Base-by-base conservation (phyloP, 345 rosid species). In the Hevea brasiliensis region DNA sequence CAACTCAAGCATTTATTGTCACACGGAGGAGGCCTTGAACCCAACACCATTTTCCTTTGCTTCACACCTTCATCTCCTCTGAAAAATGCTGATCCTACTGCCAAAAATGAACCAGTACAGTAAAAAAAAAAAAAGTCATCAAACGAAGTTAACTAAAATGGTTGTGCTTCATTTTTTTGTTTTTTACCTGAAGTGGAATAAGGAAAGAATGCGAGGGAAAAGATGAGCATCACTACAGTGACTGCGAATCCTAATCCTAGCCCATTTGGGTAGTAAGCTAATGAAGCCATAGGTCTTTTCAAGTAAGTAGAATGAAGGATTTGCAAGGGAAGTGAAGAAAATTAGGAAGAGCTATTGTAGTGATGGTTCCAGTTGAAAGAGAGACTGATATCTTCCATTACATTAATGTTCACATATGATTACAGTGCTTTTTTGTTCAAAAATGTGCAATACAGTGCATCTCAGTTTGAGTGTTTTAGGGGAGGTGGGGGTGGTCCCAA, bases 11-110 rank as follows among this genome's bases (percentile, higher is more conserved):
- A 93, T 81, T 76, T 86, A 84, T 82, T 81, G 13, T 73, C 78
- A 78, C 98, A 93, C 55, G 56, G 29, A 0, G 98, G 95, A 66
- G 95, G 98, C 84, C 77, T 85, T 76, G 98, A 93, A 32, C 97
- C 98, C 76, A 88, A 12, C 56, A 83, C 82, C 86, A 63, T 72
- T 79, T 80, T 72, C 66, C 55, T 76, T 24, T 54, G 68, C 73
- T 75, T 54, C 69, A 73, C 57, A 59, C 14, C 71, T 9, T 71
- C 61, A 15, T 40, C 21, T 17, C n/a, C 62, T 42, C 65, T 32
- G 37, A 32, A 32, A 32, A 63, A 41, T 24, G 8, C 3, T 7
- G 70, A n/a, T 55, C 74, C 79, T 35, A n/a, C 80, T 66, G 74
- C 53, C 24, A 55, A 61, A 54, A 24, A 53, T 2, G 7, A 32